Percentiles rank a stretch among this genome's conserved stretches.
Evolutionary conservation across 352 stramenopile genomes (phyloP).

Genomic region (Phytophthora colocasiae): DNA sequence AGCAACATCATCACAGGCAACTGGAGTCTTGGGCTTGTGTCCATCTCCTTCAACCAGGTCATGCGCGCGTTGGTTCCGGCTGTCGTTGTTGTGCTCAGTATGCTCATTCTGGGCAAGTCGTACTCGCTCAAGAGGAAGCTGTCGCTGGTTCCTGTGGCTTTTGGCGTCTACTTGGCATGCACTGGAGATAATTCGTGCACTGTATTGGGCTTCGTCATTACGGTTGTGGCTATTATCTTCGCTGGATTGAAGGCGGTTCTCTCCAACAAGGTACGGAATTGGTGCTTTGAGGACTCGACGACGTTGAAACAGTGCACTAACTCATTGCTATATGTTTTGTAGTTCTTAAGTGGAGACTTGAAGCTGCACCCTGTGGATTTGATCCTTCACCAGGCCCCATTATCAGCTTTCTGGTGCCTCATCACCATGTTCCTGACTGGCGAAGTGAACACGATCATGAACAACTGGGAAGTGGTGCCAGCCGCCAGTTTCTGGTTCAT

Average conservation of each 20-base stretch:
- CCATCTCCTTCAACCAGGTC: constrained; percentile 96
- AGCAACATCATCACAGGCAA: constrained; percentile 97
- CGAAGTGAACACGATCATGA: constrained; percentile 69
- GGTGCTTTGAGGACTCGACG: background rate
- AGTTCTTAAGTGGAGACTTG: constrained; percentile 92
- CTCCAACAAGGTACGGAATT: constrained; percentile 75
- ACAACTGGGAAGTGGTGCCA: constrained; percentile 72
- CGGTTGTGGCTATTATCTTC: constrained; percentile 88
- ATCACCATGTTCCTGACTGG: constrained; percentile 82
- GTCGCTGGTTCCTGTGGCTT: constrained; percentile 80
- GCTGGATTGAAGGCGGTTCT: constrained; percentile 93
- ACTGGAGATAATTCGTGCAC: constrained; percentile 92
- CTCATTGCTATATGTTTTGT: constrained; percentile 10
- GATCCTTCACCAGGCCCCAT: constrained; percentile 92
- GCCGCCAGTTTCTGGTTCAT: constrained; percentile 74
- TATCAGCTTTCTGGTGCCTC: constrained; percentile 92
- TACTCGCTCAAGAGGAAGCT: constrained; percentile 82
- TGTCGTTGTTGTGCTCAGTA: constrained; percentile 83
- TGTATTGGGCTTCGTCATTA: constrained; percentile 90
- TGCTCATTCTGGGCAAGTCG: constrained; percentile 78
- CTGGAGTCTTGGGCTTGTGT: constrained; percentile 91
- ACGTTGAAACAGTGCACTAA: constrained; percentile 8
- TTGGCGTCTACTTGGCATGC: constrained; percentile 86
- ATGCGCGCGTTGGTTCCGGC: constrained; percentile 88
- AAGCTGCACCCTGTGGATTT: constrained; percentile 95